These are phyloP conservation scores for Castanospermum australe DNA, from an alignment of 306 rosid species.

Conservation along the genomic window DNA sequence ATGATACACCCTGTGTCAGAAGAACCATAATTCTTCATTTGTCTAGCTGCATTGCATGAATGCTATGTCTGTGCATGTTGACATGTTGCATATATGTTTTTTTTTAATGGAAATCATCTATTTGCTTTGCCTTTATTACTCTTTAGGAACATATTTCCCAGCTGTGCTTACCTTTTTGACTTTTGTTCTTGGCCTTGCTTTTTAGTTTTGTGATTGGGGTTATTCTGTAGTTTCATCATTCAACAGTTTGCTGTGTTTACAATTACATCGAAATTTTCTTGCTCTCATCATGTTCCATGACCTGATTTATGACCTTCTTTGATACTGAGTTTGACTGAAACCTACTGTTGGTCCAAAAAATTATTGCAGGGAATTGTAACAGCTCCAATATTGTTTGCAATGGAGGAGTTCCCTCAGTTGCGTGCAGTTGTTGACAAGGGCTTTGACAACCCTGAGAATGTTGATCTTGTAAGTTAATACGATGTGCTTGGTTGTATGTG, in stretches of 20 bases:
- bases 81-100: too few species aligned
- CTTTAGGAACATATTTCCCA: background rate
- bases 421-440: slow-evolving; percentile 49
- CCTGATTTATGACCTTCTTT: background rate
- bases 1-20: background rate
- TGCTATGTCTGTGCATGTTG: too few species aligned
- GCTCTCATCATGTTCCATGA: background rate
- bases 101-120: background rate
- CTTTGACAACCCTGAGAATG: slow-evolving; percentile 56
- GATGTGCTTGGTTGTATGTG: background rate
- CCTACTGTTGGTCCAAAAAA: background rate
- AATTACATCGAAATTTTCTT: background rate
- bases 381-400: slow-evolving; percentile 69
- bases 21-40: background rate
- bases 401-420: slow-evolving; percentile 73
- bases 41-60: background rate
- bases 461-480: slow-evolving; percentile 51
- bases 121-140: background rate
- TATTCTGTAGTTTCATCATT: background rate
- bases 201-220: background rate
- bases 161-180: background rate
- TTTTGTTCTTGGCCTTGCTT: background rate
- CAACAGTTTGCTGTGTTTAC: background rate
- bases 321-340: background rate
- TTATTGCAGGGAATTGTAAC: slow-evolving; percentile 63